Percentiles rank a stretch among this genome's conserved stretches.
phyloP scores from a whole-genome alignment of 2,329 filamentous ascomycete species.

The Aspergillus brunneoviolaceus region DNA sequence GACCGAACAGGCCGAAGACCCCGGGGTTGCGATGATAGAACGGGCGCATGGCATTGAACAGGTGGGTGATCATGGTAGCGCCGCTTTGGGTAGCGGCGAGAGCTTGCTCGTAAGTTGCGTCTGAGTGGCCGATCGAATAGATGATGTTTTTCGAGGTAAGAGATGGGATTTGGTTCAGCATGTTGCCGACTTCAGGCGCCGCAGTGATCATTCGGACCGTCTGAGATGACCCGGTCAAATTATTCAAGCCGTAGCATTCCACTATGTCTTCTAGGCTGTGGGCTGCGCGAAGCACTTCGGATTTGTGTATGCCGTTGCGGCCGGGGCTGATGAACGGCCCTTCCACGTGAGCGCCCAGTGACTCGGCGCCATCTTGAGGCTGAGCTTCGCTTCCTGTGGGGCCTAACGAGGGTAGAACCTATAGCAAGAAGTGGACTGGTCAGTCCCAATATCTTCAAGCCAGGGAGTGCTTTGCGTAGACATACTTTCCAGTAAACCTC shows the following conservation, averaged over 20 bases:
- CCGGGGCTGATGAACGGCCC: conserved; percentile 80
- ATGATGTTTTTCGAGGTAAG: conserved; percentile 66
- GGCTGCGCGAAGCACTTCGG: conserved; percentile 66
- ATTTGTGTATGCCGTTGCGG: conserved; percentile 84
- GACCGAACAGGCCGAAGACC: conserved; percentile 80
- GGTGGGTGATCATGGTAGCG: conserved; percentile 85
- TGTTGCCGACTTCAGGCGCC: conserved; percentile 75
- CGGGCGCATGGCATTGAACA: conserved; percentile 92
- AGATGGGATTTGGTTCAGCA: conserved; percentile 66
- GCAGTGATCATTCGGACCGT: conserved; percentile 78
- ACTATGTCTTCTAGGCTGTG: conserved; percentile 60
- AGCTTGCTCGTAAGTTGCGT: conserved; percentile 82
- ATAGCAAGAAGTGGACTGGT: not conserved
- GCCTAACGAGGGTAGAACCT: conserved; percentile 70
- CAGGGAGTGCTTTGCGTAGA: not conserved
- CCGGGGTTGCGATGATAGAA: conserved; percentile 89
- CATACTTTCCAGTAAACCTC: conserved; percentile 75
- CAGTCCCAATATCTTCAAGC: no score
- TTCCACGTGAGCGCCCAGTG: conserved; percentile 85
- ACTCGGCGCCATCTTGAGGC: conserved; percentile 72
- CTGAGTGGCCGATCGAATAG: conserved; percentile 81
- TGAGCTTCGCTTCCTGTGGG: conserved; percentile 64
- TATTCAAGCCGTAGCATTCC: conserved; percentile 62
- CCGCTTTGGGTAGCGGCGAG: conserved; percentile 69
- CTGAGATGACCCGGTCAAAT: conserved; percentile 49